phyloP scores from a whole-genome alignment of 345 rosid species.

The Populus deltoides region DNA sequence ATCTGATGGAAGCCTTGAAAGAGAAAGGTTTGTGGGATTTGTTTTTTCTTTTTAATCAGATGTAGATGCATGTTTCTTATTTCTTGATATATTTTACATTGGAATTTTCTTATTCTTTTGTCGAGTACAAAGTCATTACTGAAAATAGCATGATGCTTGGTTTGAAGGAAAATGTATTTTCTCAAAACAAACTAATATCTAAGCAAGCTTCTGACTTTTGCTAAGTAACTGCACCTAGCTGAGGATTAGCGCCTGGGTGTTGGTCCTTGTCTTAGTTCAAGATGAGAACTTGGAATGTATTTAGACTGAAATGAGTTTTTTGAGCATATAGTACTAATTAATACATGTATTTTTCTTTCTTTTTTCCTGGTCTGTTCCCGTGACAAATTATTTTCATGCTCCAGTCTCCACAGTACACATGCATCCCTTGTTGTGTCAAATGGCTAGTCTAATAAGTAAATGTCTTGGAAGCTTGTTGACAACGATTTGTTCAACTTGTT shows the following conservation, averaged over 20 bases:
- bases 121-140: neutral
- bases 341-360: neutral
- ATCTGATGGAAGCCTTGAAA: slow-evolving; percentile 16
- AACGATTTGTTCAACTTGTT: neutral
- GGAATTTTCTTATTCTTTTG: neutral
- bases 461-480: neutral
- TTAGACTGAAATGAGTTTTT: neutral
- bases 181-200: neutral
- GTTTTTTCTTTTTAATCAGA: neutral
- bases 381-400: neutral
- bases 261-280: neutral
- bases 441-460: neutral
- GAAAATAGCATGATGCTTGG: neutral
- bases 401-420: neutral
- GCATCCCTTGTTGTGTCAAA: neutral
- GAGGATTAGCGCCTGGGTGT: neutral
- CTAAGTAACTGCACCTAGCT: neutral
- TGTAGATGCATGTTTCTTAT: neutral
- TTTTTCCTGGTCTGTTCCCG: neutral
- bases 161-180: neutral
- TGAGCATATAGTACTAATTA: neutral
- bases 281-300: neutral
- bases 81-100: no score
- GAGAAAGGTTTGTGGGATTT: slow-evolving; percentile 10
- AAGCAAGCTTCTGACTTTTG: neutral